These are phyloP conservation scores for Aquilaria agallochum DNA, from an alignment of 441 rosid genomes.

Conservation along the genomic window DNA sequence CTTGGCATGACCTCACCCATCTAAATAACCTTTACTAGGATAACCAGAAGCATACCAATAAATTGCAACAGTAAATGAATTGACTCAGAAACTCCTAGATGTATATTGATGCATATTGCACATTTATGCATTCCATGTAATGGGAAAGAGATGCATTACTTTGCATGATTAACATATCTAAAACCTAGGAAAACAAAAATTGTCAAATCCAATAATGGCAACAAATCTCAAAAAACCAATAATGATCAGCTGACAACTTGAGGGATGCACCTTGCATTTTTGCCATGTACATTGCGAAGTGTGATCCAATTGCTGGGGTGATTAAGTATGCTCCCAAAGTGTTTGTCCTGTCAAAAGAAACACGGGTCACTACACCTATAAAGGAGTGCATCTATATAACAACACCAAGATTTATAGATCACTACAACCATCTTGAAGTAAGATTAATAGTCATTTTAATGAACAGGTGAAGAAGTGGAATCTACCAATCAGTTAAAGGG, in stretches of 20 bases:
- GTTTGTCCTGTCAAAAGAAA: constrained; percentile 53
- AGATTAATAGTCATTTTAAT: not conserved
- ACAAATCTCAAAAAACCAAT: constrained; percentile 4
- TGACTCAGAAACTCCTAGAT: no score
- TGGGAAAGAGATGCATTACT: no score
- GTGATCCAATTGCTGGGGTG: constrained; percentile 87
- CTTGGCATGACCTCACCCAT: no score
- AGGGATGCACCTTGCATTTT: constrained; percentile 72
- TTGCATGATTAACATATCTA: not conserved
- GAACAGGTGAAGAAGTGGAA: constrained; percentile 13
- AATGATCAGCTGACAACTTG: constrained; percentile 6
- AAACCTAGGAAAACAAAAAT: not conserved
- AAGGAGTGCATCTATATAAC: constrained; percentile 9
- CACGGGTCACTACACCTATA: constrained; percentile 18
- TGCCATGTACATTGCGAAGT: constrained; percentile 85
- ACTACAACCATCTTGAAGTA: no score
- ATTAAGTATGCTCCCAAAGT: constrained; percentile 81
- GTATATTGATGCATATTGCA: no score
- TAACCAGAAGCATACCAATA: no score
- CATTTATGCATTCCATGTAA: no score
- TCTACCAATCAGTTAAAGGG: constrained; percentile 82
- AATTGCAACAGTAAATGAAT: no score
- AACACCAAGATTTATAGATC: not conserved
- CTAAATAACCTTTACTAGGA: no score
- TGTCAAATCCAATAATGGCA: constrained; percentile 6